Conservation (phyloP, 2,329 filamentous ascomycete species). For the Pseudogymnoascus sp. region DNA sequence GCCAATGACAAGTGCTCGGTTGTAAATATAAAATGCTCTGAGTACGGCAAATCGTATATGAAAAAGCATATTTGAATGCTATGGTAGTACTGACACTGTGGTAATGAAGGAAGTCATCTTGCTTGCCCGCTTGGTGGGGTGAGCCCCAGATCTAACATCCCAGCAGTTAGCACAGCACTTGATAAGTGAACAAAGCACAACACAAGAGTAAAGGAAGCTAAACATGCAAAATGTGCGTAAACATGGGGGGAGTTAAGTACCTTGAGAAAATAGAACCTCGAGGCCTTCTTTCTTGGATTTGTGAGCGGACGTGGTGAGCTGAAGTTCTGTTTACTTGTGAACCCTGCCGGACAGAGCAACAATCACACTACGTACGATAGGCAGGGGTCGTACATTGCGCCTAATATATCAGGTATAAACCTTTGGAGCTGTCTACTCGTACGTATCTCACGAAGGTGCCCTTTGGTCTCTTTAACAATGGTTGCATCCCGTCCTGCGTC, state of each 20-base stretch:
- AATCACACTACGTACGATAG: slow-evolving; percentile 8
- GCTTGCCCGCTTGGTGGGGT: slow-evolving; percentile 12
- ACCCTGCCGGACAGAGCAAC: background rate
- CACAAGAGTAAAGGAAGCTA: background rate
- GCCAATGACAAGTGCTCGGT: background rate
- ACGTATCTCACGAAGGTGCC: background rate
- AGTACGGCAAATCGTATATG: background rate
- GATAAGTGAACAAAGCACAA: background rate
- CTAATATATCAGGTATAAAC: background rate
- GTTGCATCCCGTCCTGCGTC: background rate
- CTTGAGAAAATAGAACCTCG: background rate
- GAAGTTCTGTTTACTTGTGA: slow-evolving; percentile 9
- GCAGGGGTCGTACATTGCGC: background rate
- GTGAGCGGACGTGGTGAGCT: background rate
- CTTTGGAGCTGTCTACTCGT: background rate
- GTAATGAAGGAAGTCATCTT: slow-evolving; percentile 73
- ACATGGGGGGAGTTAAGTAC: background rate
- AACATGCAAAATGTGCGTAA: background rate
- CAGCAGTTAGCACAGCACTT: slow-evolving; percentile 25
- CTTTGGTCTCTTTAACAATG: slow-evolving; percentile 1
- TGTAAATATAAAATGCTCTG: background rate
- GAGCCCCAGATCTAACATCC: slow-evolving; percentile 19
- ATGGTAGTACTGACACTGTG: slow-evolving; percentile 60
- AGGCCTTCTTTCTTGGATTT: background rate
- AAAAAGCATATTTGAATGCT: slow-evolving; percentile 25